phyloP scores from a whole-genome alignment of 441 rosid species.

The Jatropha multifida region DNA sequence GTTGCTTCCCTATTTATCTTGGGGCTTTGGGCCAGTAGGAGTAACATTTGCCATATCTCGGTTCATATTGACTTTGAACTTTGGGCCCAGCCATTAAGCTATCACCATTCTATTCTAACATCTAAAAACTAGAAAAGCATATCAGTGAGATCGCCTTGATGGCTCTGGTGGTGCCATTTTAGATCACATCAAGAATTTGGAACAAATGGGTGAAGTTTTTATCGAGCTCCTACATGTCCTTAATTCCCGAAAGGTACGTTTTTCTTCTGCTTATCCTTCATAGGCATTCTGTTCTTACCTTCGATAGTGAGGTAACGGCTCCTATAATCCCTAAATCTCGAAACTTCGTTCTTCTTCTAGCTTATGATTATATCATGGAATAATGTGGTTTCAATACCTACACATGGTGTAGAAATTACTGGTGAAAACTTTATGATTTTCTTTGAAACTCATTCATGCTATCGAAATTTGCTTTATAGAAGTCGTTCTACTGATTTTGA shows the following conservation, averaged over 20 bases:
- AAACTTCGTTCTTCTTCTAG: not conserved
- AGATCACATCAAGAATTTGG: conserved; percentile 11
- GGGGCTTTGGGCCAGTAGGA: not conserved
- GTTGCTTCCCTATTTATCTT: too few relatives aligned
- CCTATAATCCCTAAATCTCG: conserved; percentile 9
- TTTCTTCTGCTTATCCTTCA: not conserved
- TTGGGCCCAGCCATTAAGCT: not conserved
- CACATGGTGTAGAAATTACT: not conserved
- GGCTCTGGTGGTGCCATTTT: not conserved
- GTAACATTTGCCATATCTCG: too few relatives aligned
- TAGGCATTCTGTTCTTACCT: not conserved
- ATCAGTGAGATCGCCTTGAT: not conserved
- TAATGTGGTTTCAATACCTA: too few relatives aligned
- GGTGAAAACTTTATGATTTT: not conserved
- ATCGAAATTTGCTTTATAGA: not conserved
- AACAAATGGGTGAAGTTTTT: conserved; percentile 37
- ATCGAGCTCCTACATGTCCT: conserved; percentile 37
- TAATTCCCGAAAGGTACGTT: conserved; percentile 35
- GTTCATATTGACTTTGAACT: not conserved
- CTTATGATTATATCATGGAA: not conserved
- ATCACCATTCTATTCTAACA: too few relatives aligned
- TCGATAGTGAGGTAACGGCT: not conserved
- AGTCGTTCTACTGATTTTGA: not conserved
- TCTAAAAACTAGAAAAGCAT: not conserved
- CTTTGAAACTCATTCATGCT: not conserved